These are phyloP conservation scores for Cryptococcus hybrid DNA, from an alignment of 1,284 basidiomycete species.

Conservation along the genomic window DNA sequence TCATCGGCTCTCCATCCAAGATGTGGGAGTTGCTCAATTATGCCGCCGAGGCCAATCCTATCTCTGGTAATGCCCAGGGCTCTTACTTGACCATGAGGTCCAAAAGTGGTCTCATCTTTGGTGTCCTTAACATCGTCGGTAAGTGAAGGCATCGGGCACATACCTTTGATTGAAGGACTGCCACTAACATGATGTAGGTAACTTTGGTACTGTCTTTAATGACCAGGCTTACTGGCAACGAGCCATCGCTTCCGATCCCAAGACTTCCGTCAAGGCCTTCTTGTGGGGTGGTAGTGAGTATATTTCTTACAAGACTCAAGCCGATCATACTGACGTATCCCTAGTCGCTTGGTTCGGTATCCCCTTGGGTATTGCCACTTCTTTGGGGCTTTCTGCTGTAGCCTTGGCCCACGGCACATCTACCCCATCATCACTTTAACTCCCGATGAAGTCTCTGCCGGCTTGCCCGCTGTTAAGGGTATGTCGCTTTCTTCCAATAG, in stretches of 20 bases:
- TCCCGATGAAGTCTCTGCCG: slow-evolving; percentile 70
- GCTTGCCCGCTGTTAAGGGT: slow-evolving; percentile 65
- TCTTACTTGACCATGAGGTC: slow-evolving; percentile 75
- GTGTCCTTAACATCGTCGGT: slow-evolving; percentile 69
- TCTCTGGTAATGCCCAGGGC: slow-evolving; percentile 61
- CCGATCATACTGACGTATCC: too few species aligned
- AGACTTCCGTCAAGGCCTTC: slow-evolving; percentile 83
- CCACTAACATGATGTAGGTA: slow-evolving; percentile 51
- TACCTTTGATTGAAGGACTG: background rate
- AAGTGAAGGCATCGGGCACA: background rate
- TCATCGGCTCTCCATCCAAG: slow-evolving; percentile 56
- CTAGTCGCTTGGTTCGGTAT: slow-evolving; percentile 77
- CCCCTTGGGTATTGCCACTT: slow-evolving; percentile 59
- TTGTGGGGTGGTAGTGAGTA: slow-evolving; percentile 66
- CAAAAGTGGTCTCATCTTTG: slow-evolving; percentile 79
- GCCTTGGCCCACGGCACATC: slow-evolving; percentile 62
- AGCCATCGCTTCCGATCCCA: slow-evolving; percentile 79
- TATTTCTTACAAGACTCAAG: too few species aligned
- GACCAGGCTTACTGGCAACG: slow-evolving; percentile 62
- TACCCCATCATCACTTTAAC: slow-evolving; percentile 52
- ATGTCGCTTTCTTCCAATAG: slow-evolving; percentile 3
- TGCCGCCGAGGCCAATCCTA: slow-evolving; percentile 50
- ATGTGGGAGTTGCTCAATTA: slow-evolving; percentile 58
- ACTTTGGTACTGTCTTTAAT: slow-evolving; percentile 68
- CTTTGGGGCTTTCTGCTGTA: slow-evolving; percentile 73